Evolutionary conservation across 345 rosid genomes (phyloP).

Genomic region (Linum trigynum): DNA sequence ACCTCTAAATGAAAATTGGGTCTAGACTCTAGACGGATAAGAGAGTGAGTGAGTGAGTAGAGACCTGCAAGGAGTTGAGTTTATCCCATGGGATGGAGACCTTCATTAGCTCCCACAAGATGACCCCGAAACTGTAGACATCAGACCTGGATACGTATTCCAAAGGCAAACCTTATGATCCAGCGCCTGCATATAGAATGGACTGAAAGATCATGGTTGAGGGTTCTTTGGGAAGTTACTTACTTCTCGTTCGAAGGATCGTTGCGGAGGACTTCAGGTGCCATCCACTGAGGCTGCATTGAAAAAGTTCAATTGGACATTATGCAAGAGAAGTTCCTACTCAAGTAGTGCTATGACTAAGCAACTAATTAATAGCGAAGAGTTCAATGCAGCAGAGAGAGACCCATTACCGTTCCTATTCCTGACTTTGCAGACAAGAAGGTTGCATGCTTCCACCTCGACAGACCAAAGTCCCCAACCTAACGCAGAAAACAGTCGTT

Average conservation of each 20-base stretch:
- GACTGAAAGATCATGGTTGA: neutral
- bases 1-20: neutral
- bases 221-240: slow-evolving; percentile 2
- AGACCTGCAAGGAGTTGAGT: slow-evolving; percentile 65
- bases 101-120: slow-evolving; percentile 81
- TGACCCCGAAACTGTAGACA: slow-evolving; percentile 76
- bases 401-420: slow-evolving; percentile 58
- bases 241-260: slow-evolving; percentile 93
- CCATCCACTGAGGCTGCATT: slow-evolving; percentile 96
- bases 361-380: no score
- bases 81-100: slow-evolving; percentile 69
- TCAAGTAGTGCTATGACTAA: no score
- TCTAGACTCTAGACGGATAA: no score
- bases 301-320: no score
- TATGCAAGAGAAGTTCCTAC: no score
- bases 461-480: slow-evolving; percentile 96
- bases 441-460: slow-evolving; percentile 73
- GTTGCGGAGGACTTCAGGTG: slow-evolving; percentile 81
- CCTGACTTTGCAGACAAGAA: slow-evolving; percentile 67
- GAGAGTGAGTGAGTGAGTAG: neutral
- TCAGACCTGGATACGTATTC: slow-evolving; percentile 48
- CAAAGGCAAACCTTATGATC: neutral
- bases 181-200: no score
- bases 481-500: slow-evolving; percentile 5
- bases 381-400: neutral